Conservation (phyloP, 257 asterid genomes). For the Jasminum sambac region DNA sequence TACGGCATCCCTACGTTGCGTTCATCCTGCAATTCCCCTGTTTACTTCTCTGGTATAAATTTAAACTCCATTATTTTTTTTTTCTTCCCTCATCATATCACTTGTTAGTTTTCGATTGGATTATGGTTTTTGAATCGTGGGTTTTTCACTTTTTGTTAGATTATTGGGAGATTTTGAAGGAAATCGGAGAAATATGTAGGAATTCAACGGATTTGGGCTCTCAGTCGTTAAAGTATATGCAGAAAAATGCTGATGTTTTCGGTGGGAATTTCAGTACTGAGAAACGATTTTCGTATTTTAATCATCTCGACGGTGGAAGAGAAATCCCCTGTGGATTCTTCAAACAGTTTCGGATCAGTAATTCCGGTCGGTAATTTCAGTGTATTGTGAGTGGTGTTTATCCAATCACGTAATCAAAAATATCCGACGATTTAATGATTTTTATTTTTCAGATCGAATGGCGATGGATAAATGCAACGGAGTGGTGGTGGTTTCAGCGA, state of each 20-base stretch:
- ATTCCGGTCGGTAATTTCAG: constrained; percentile 46
- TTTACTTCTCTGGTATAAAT: constrained; percentile 65
- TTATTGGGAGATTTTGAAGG: constrained; percentile 54
- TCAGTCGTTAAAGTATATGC: constrained; percentile 45
- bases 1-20: constrained; percentile 77
- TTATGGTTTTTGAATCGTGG: constrained; percentile 16
- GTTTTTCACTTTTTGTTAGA: constrained; percentile 38
- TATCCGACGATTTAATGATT: neutral
- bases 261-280: constrained; percentile 70
- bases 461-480: constrained; percentile 70
- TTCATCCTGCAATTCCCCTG: constrained; percentile 77
- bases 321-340: constrained; percentile 89
- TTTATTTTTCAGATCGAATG: constrained; percentile 41
- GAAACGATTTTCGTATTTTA: constrained; percentile 53
- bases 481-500: constrained; percentile 78
- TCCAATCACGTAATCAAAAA: neutral
- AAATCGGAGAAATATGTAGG: constrained; percentile 33
- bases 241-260: constrained; percentile 49
- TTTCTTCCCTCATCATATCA: neutral
- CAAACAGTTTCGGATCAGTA: constrained; percentile 47
- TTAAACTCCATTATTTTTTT: neutral
- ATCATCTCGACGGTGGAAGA: constrained; percentile 34
- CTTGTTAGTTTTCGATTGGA: neutral
- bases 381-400: neutral
- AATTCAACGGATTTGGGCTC: constrained; percentile 42